Evolutionary conservation across 2,329 filamentous ascomycete species (phyloP).

Genomic region (Microascus cirrosus): DNA sequence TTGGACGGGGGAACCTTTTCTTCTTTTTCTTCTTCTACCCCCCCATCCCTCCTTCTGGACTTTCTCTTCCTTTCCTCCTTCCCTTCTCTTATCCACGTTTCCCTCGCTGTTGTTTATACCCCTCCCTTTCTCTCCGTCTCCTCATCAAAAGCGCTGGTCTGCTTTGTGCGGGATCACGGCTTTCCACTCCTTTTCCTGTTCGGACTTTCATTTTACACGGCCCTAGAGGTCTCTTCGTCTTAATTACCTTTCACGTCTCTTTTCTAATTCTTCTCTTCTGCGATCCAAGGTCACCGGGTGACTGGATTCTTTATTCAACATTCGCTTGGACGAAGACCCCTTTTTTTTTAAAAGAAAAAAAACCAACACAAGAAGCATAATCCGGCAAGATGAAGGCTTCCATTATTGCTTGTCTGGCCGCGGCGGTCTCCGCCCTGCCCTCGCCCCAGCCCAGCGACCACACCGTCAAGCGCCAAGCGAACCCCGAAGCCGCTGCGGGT

Average conservation of each 20-base stretch:
- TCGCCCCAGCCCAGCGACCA: constrained; percentile 27
- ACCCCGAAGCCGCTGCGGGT: constrained; percentile 31
- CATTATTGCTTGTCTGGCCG: constrained; percentile 29
- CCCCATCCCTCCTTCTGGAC: constrained; percentile 3
- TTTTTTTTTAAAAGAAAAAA: constrained; percentile 5
- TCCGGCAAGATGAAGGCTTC: constrained; percentile 27
- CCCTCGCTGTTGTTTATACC: constrained; percentile 10
- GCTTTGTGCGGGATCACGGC: constrained; percentile 25
- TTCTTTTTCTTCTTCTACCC: constrained; percentile 4
- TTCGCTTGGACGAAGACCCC: constrained; percentile 1
- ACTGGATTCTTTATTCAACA: constrained; percentile 2
- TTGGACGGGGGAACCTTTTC: neutral
- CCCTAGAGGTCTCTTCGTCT: constrained; percentile 2
- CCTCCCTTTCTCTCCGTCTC: constrained; percentile 18
- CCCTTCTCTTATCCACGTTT: constrained; percentile 10
- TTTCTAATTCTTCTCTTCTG: constrained; percentile 16
- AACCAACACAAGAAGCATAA: constrained; percentile 12
- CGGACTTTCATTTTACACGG: constrained; percentile 4
- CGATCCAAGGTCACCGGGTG: constrained; percentile 2
- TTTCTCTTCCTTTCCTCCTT: constrained; percentile 7
- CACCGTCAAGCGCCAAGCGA: constrained; percentile 38
- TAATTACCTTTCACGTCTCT: constrained; percentile 3
- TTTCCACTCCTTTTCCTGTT: constrained; percentile 20
- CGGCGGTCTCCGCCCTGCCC: constrained; percentile 35
- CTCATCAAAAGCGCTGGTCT: constrained; percentile 36